phyloP scores from a whole-genome alignment of 1,284 basidiomycete genomes.

The Cutaneotrichosporon sp. region DNA sequence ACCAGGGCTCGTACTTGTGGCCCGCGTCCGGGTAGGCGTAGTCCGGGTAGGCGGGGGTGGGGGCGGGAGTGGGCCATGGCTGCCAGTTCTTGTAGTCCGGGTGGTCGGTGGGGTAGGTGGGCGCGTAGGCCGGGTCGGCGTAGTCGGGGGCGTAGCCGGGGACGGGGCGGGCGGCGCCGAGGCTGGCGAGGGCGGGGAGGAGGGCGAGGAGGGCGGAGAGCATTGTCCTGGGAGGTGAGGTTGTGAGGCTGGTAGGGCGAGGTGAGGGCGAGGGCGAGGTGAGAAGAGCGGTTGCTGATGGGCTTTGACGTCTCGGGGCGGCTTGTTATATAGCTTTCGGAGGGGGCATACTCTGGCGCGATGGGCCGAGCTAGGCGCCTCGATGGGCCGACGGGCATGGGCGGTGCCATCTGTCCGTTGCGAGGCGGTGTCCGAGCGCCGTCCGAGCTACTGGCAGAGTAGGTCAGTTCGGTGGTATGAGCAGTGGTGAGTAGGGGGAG shows the following conservation, averaged over 20 bases:
- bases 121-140: neutral
- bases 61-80: neutral
- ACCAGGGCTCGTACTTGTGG: neutral
- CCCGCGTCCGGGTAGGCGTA: neutral
- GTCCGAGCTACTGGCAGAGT: too few relatives aligned
- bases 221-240: neutral
- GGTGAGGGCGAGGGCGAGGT: too few relatives aligned
- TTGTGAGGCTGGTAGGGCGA: neutral
- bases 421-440: too few relatives aligned
- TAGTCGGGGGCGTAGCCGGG: neutral
- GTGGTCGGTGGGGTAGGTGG: neutral
- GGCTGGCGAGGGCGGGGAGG: neutral
- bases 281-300: too few relatives aligned
- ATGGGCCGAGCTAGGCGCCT: too few relatives aligned
- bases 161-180: neutral
- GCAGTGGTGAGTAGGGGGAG: too few relatives aligned
- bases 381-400: too few relatives aligned
- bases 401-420: too few relatives aligned
- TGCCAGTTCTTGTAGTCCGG: neutral
- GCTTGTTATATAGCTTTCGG: too few relatives aligned
- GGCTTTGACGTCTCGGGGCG: too few relatives aligned
- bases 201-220: neutral
- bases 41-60: neutral
- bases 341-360: too few relatives aligned
- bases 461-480: too few relatives aligned